Conservation (phyloP, 441 rosid genomes). For the Gossypium davidsonii region DNA sequence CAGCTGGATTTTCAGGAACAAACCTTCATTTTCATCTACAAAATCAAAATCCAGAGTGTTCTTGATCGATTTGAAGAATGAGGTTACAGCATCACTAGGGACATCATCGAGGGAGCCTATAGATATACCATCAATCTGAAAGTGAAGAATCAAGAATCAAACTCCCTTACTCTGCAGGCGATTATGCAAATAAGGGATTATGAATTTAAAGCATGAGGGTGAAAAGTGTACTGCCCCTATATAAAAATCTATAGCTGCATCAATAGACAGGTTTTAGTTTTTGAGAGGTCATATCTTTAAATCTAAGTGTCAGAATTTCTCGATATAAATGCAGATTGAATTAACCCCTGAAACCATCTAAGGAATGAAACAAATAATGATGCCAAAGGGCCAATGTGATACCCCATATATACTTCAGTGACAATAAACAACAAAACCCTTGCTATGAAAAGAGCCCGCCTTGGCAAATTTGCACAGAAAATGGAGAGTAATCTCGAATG, state of each 20-base stretch:
- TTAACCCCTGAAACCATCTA: background rate
- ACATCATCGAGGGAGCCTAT: slow-evolving; percentile 75
- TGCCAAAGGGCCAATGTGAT: background rate
- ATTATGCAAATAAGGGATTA: background rate
- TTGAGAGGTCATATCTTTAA: background rate
- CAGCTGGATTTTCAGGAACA: slow-evolving; percentile 15
- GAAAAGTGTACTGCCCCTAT: background rate
- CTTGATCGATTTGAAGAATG: slow-evolving; percentile 81
- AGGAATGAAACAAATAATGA: background rate
- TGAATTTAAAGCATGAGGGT: background rate
- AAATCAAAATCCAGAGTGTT: slow-evolving; percentile 91
- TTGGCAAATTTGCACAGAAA: background rate
- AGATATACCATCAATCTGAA: slow-evolving; percentile 73
- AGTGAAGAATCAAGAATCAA: slow-evolving; percentile 21
- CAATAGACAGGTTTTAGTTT: slow-evolving; percentile 4
- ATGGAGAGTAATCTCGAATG: background rate
- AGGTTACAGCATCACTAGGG: slow-evolving; percentile 52
- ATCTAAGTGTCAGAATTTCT: background rate
- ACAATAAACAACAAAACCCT: background rate
- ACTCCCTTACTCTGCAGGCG: slow-evolving; percentile 2
- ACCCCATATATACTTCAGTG: background rate
- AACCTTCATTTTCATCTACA: slow-evolving; percentile 88
- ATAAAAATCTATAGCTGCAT: background rate
- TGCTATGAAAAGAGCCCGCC: background rate
- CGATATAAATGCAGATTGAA: background rate